Evolutionary conservation across 225 moss, liverwort and hornwort species (phyloP).

Genomic region (Thuidium tamariscinum): DNA sequence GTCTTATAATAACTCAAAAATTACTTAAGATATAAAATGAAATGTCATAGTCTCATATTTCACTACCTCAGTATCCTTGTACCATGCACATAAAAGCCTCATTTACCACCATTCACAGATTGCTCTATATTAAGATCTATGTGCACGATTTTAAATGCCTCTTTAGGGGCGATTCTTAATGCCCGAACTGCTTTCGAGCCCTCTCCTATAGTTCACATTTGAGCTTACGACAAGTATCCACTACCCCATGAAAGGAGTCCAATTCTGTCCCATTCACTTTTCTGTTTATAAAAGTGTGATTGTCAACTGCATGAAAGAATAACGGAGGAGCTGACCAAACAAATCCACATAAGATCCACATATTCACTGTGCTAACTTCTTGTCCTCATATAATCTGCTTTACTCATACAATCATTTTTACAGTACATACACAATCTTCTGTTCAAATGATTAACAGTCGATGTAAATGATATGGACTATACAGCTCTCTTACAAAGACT

Average conservation of each 20-base stretch:
- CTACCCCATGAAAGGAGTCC: background rate
- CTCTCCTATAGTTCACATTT: too few species aligned
- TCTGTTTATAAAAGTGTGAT: background rate
- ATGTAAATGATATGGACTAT: background rate
- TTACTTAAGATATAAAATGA: too few species aligned
- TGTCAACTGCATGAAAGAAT: background rate
- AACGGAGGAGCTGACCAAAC: background rate
- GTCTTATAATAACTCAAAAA: too few species aligned
- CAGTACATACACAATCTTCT: background rate
- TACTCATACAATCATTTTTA: background rate
- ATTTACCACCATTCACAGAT: too few species aligned
- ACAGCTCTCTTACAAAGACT: constrained; percentile 9
- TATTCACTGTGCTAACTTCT: background rate
- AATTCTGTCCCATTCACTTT: background rate
- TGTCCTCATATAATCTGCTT: background rate
- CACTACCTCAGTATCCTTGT: too few species aligned
- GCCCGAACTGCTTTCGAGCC: too few species aligned
- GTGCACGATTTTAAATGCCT: too few species aligned
- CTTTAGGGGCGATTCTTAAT: too few species aligned
- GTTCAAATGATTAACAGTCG: background rate
- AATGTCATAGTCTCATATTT: too few species aligned
- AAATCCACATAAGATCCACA: background rate
- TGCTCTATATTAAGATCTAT: too few species aligned
- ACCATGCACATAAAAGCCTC: too few species aligned
- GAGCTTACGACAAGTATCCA: background rate